Conservation (phyloP, 345 rosid species). For the Murraya koenigii region DNA sequence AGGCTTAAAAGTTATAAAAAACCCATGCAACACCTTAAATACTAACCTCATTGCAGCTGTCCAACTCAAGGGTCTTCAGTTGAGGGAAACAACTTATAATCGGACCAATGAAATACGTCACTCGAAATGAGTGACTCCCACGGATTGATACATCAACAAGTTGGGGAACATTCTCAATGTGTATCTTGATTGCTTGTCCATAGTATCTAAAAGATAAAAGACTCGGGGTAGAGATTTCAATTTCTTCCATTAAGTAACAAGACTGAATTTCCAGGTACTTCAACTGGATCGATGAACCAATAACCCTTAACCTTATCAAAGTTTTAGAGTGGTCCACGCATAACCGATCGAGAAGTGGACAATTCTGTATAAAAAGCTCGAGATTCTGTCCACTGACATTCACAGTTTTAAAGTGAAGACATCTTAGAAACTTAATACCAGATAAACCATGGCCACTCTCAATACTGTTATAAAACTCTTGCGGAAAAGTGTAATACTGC, state of each 20-base stretch:
- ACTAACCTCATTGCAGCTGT: constrained; percentile 4
- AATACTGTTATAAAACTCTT: background rate
- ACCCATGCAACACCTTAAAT: background rate
- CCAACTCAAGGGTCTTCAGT: constrained; percentile 1
- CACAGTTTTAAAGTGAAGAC: background rate
- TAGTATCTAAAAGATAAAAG: background rate
- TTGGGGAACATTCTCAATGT: background rate
- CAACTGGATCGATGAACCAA: background rate
- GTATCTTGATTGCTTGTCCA: background rate
- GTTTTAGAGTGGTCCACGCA: background rate
- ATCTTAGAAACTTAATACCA: background rate
- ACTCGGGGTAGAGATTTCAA: background rate
- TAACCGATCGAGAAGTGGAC: background rate
- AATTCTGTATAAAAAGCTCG: background rate
- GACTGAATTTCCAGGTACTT: background rate
- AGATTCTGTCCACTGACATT: background rate
- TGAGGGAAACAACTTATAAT: background rate
- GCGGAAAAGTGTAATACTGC: background rate
- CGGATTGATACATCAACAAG: background rate
- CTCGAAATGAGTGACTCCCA: background rate
- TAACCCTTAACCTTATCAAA: background rate
- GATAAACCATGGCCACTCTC: background rate
- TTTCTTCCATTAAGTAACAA: background rate
- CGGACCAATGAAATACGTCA: background rate
- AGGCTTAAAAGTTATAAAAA: background rate